Conservation (phyloP, 768 basidiomycete species). For the Tephrocybe sp. region DNA sequence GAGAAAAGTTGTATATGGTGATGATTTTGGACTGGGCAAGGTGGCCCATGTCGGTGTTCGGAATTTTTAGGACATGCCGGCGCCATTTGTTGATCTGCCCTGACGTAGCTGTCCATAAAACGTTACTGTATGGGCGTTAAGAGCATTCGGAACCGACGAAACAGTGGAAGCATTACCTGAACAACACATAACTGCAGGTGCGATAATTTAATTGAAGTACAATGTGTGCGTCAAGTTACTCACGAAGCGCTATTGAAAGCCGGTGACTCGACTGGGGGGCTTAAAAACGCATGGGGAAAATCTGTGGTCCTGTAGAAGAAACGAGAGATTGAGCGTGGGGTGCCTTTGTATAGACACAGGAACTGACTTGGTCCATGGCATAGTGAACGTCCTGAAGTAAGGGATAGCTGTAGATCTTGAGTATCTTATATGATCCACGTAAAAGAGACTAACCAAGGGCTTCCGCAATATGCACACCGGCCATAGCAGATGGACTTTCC, state of each 20-base stretch:
- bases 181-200: conserved; percentile 52
- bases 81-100: conserved; percentile 70
- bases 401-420: conserved; percentile 40
- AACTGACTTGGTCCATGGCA: conserved; percentile 60
- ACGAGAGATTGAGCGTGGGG: not conserved
- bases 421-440: not conserved
- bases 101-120: conserved; percentile 68
- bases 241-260: conserved; percentile 62
- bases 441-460: conserved; percentile 44
- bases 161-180: conserved; percentile 45
- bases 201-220: not conserved
- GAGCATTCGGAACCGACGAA: not conserved
- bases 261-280: conserved; percentile 62
- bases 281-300: conserved; percentile 66
- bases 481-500: conserved; percentile 69
- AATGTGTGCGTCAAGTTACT: conserved; percentile 18
- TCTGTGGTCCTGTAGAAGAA: conserved; percentile 48
- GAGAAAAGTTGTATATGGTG: conserved; percentile 71
- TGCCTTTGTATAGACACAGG: not conserved
- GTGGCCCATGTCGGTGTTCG: conserved; percentile 59
- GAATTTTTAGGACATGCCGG: conserved; percentile 45
- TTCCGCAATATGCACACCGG: conserved; percentile 73
- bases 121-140: conserved; percentile 33
- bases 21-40: conserved; percentile 59
- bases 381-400: conserved; percentile 65